A percentile compares a stretch with the other conserved stretches of the same genome.
These are phyloP conservation scores for Fragaria nilgerrensis DNA, from an alignment of 306 rosid species.

Conservation along the genomic window DNA sequence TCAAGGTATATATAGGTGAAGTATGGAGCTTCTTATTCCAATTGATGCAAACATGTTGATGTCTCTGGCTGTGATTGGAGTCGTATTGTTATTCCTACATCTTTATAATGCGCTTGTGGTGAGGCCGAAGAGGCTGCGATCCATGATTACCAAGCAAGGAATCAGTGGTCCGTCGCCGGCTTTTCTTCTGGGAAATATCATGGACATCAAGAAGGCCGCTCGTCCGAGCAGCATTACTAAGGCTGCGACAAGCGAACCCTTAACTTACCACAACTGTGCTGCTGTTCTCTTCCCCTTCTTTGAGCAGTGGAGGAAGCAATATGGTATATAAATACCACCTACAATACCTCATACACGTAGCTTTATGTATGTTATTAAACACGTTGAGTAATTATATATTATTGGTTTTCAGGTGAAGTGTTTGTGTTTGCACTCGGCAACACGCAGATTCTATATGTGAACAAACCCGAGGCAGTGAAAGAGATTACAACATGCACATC, in stretches of 20 bases:
- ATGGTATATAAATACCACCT: constrained; percentile 17
- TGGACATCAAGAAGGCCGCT: constrained; percentile 23
- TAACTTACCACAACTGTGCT: constrained; percentile 1
- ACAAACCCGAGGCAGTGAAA: constrained; percentile 29
- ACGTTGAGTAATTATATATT: not conserved
- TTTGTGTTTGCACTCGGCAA: constrained; percentile 44
- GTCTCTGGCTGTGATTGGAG: constrained; percentile 17
- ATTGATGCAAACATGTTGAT: constrained; percentile 18
- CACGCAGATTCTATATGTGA: constrained; percentile 33
- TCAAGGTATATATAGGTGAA: not conserved
- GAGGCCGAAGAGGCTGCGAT: constrained; percentile 33
- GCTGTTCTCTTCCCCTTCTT: constrained; percentile 29
- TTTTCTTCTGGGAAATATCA: constrained; percentile 37
- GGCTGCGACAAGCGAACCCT: not conserved
- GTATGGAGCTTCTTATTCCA: constrained; percentile 17
- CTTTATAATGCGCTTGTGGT: constrained; percentile 19
- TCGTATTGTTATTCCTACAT: constrained; percentile 11
- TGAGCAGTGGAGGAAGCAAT: constrained; percentile 34
- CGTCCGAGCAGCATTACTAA: not conserved
- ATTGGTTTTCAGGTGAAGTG: constrained; percentile 27
- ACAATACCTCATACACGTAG: not conserved
- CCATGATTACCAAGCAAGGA: constrained; percentile 37
- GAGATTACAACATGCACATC: constrained; percentile 40
- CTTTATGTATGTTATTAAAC: not conserved
- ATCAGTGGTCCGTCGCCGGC: constrained; percentile 45